Evolutionary conservation across 163 green algal species (phyloP).

Genomic region (Chlamydomonas reinhardtii): DNA sequence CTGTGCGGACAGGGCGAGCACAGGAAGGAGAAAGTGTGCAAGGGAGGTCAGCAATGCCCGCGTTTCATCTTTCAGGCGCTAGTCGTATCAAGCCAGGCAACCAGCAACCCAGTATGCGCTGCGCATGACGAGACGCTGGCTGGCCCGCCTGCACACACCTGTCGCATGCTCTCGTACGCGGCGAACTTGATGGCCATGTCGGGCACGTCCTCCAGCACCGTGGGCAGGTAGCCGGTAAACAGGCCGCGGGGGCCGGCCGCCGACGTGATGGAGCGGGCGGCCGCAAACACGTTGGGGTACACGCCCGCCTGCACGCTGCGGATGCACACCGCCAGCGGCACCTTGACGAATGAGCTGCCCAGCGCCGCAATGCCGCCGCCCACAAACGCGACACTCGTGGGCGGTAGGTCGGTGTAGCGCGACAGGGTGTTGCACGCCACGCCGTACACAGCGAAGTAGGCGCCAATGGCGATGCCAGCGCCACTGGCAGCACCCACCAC

Average conservation of each 20-base stretch:
- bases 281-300: slow-evolving; percentile 92
- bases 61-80: no score
- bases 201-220: slow-evolving; percentile 95
- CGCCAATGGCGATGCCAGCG: slow-evolving; percentile 93
- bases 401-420: slow-evolving; percentile 63
- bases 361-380: slow-evolving; percentile 87
- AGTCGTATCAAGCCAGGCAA: no score
- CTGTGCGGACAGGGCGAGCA: no score
- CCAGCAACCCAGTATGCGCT: no score
- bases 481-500: slow-evolving; percentile 90
- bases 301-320: slow-evolving; percentile 91
- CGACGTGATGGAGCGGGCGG: slow-evolving; percentile 79
- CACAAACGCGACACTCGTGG: slow-evolving; percentile 85
- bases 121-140: no score
- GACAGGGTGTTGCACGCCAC: slow-evolving; percentile 74
- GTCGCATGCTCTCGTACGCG: slow-evolving; percentile 91
- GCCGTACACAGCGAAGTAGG: slow-evolving; percentile 98
- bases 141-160: background rate
- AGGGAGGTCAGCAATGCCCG: no score
- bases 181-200: slow-evolving; percentile 99
- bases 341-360: slow-evolving; percentile 94
- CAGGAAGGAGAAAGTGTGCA: no score
- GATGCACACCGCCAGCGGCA: slow-evolving; percentile 97
- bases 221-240: slow-evolving; percentile 96
- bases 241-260: slow-evolving; percentile 86